Evolutionary conservation across 306 rosid genomes (phyloP), one percentile per base, ranked within the genome.

Genomic region (Cicer pinnatifidum): DNA sequence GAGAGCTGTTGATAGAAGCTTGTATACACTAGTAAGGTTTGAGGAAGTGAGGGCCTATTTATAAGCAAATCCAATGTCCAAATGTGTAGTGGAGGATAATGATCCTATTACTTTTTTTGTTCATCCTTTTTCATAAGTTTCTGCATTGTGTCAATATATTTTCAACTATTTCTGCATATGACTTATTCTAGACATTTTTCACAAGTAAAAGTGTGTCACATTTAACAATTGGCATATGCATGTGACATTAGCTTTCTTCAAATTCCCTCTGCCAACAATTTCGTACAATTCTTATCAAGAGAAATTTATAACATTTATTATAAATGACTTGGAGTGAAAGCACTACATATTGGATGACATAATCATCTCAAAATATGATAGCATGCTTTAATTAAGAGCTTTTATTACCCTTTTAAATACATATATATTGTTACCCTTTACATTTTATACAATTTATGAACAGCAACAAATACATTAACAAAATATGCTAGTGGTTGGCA

Each of bases 371-470:
- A 64, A 64, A 64, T 43, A 39, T 16, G 28, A 64, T 44, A 41
- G 16, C 37, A 64, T 41, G 16, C 15, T 64, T 44, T 9, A 41
- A 43, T 44, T 9, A 41, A 17, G 54, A 66, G 17, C 3, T 66
- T 66, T 6, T n/a, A 17, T 17, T 19, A 66, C 39, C 35, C 54
- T 19, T 64, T 16, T 19, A 41, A 39, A 63, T 48, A 35, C 17
- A 47, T 48, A 67, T 43, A 10, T 13, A 19, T n/a, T n/a, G 66
- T 8, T 35, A 9, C 10, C n/a, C 10, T 64, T 51, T 71, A 44
- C 75, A 56, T 57, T 37, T 33, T 16, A 37, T 46, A 59, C 69
- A 80, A 44, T 63, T 53, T 67, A 53, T 54, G 48, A 46, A 45
- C 9, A 13, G 38, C 72, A 50, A 67, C 44, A 60, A 19, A 62